These are phyloP conservation scores for Canavalia gladiata DNA, from an alignment of 306 rosid species.

Conservation along the genomic window DNA sequence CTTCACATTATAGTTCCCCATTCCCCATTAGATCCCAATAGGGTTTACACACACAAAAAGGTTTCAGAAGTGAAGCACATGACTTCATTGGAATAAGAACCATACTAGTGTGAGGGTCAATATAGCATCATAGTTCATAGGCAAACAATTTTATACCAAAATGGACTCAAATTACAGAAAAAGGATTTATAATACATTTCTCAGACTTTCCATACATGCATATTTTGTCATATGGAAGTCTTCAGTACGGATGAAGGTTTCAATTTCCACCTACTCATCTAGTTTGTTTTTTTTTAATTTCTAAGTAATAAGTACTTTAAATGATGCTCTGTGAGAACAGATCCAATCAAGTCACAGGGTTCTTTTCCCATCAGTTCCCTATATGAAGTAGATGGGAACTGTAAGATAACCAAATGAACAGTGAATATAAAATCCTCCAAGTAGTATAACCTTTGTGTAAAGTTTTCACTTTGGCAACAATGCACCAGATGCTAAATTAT, in stretches of 20 bases:
- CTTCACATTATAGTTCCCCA: neutral
- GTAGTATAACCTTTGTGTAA: slow-evolving; percentile 10
- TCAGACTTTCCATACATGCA: neutral
- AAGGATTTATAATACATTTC: neutral
- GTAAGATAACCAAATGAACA: neutral
- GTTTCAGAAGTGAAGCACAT: neutral
- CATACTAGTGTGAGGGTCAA: slow-evolving; percentile 15
- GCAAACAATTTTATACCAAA: neutral
- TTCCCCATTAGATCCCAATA: neutral
- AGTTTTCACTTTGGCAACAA: neutral
- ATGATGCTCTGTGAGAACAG: neutral
- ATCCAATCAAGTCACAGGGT: neutral
- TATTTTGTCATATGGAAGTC: neutral
- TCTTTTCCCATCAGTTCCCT: slow-evolving; percentile 16
- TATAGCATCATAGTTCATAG: neutral
- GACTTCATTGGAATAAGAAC: slow-evolving; percentile 24
- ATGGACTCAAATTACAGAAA: slow-evolving; percentile 1
- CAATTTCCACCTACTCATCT: neutral
- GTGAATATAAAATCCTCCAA: slow-evolving; percentile 9
- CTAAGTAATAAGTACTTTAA: neutral
- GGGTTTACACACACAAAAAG: neutral
- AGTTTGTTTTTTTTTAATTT: neutral
- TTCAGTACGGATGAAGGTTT: neutral
- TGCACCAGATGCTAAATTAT: slow-evolving; percentile 8
- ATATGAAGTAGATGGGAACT: slow-evolving; percentile 10